Conservation (phyloP, 495 filamentous ascomycete genomes). For the Tuber microsphaerosporum region DNA sequence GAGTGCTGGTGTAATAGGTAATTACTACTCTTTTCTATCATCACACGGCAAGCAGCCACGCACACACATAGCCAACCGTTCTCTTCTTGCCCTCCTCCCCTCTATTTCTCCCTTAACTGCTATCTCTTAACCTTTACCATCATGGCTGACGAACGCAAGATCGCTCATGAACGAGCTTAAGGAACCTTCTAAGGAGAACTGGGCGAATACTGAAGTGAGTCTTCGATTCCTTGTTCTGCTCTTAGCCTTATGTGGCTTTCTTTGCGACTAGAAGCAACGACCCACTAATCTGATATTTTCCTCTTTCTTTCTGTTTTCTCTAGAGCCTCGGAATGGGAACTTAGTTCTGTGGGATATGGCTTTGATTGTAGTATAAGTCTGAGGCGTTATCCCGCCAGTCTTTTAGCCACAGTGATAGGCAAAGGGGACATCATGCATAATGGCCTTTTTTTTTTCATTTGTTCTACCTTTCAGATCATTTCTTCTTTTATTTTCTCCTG, state of each 20-base stretch:
- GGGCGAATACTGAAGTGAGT: conserved; percentile 80
- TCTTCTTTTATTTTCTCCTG: too few species aligned
- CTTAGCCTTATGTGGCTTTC: not conserved
- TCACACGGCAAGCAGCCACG: not conserved
- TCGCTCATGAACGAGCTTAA: conserved; percentile 85
- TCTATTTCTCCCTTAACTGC: conserved; percentile 5
- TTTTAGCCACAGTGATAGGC: too few species aligned
- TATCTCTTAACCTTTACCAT: conserved; percentile 1
- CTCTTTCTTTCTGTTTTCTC: conserved; percentile 8
- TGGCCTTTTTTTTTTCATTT: too few species aligned
- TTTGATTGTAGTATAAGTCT: conserved; percentile 68
- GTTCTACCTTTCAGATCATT: too few species aligned
- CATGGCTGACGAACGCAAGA: conserved; percentile 39
- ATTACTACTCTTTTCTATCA: not conserved
- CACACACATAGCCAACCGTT: not conserved
- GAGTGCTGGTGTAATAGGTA: too few species aligned
- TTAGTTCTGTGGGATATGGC: conserved; percentile 81
- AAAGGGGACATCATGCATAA: too few species aligned
- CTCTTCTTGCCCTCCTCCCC: not conserved
- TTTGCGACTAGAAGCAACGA: not conserved
- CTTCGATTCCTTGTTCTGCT: not conserved
- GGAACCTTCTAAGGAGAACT: conserved; percentile 72
- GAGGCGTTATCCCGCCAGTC: too few species aligned
- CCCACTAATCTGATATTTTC: not conserved
- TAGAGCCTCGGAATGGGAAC: conserved; percentile 60